Evolutionary conservation across 139 green algal genomes (phyloP).

Genomic region (Micractinium conductrix): DNA sequence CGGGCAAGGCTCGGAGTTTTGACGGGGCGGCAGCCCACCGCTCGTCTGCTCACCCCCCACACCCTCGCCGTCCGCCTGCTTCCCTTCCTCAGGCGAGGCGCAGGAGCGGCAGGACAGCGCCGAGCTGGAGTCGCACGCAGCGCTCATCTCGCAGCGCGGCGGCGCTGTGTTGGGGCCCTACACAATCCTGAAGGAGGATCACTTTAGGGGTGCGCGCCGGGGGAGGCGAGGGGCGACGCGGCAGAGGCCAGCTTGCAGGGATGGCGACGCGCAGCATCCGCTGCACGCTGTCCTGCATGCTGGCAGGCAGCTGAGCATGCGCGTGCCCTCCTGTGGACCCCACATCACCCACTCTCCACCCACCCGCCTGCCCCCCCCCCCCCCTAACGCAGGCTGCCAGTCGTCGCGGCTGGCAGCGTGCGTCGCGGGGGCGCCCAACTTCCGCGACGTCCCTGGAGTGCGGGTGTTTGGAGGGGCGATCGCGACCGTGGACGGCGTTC

Average conservation of each 20-base stretch:
- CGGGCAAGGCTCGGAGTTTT: too few relatives aligned
- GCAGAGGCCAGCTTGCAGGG: not conserved
- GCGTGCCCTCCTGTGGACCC: too few relatives aligned
- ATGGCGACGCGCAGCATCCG: not conserved
- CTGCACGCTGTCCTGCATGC: constrained; percentile 35
- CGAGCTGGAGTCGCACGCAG: constrained; percentile 27
- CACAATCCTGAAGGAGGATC: constrained; percentile 95
- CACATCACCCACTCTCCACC: not conserved
- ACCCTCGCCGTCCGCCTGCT: not conserved
- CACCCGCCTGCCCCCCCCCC: constrained; percentile 65
- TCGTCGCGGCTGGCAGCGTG: constrained; percentile 42
- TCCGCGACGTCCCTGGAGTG: constrained; percentile 64
- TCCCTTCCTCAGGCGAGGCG: constrained; percentile 4
- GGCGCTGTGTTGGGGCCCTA: constrained; percentile 75
- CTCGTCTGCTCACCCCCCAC: not conserved
- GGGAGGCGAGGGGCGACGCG: not conserved
- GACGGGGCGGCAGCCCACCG: too few relatives aligned
- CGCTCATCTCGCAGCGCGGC: constrained; percentile 57
- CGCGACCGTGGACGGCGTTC: constrained; percentile 86
- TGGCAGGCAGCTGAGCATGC: too few relatives aligned
- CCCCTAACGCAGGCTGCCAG: constrained; percentile 55
- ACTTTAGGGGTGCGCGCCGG: constrained; percentile 59
- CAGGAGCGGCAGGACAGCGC: constrained; percentile 22
- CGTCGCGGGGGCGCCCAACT: constrained; percentile 82
- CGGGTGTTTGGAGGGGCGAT: constrained; percentile 90